phyloP scores from a whole-genome alignment of 805 yeast species.

The Starmerella apicola region DNA sequence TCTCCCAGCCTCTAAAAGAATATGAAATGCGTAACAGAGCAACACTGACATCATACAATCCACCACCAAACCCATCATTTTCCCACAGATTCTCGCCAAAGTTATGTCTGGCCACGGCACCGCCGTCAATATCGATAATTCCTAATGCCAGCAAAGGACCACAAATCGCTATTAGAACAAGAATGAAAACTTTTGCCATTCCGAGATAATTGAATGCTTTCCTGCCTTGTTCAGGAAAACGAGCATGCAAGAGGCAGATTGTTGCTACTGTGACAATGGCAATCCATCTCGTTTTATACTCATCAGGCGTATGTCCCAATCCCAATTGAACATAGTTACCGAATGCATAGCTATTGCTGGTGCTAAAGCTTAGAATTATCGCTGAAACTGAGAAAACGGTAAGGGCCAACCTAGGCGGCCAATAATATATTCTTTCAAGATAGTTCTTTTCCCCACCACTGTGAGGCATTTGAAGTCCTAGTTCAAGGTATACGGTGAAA shows the following conservation, averaged over 20 bases:
- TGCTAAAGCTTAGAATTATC: slow-evolving; percentile 47
- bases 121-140: slow-evolving; percentile 24
- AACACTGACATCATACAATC: slow-evolving; percentile 41
- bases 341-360: slow-evolving; percentile 54
- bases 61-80: slow-evolving; percentile 32
- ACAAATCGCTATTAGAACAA: slow-evolving; percentile 37
- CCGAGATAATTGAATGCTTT: slow-evolving; percentile 44
- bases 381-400: slow-evolving; percentile 40
- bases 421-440: slow-evolving; percentile 43
- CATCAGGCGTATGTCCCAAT: slow-evolving; percentile 31
- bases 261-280: slow-evolving; percentile 36
- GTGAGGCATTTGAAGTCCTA: slow-evolving; percentile 51
- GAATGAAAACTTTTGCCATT: slow-evolving; percentile 39
- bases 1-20: slow-evolving; percentile 62
- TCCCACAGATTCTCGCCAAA: slow-evolving; percentile 31
- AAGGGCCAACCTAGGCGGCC: slow-evolving; percentile 43
- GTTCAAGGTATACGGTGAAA: slow-evolving; percentile 48
- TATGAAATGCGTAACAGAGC: slow-evolving; percentile 48
- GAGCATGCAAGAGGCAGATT: slow-evolving; percentile 33
- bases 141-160: slow-evolving; percentile 32
- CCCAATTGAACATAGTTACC: slow-evolving; percentile 45
- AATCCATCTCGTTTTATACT: slow-evolving; percentile 33
- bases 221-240: slow-evolving; percentile 40
- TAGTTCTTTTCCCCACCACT: slow-evolving; percentile 63
- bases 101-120: slow-evolving; percentile 25